phyloP scores from a whole-genome alignment of 2,329 filamentous ascomycete genomes.

The Lasiodiplodia gonubiensis region DNA sequence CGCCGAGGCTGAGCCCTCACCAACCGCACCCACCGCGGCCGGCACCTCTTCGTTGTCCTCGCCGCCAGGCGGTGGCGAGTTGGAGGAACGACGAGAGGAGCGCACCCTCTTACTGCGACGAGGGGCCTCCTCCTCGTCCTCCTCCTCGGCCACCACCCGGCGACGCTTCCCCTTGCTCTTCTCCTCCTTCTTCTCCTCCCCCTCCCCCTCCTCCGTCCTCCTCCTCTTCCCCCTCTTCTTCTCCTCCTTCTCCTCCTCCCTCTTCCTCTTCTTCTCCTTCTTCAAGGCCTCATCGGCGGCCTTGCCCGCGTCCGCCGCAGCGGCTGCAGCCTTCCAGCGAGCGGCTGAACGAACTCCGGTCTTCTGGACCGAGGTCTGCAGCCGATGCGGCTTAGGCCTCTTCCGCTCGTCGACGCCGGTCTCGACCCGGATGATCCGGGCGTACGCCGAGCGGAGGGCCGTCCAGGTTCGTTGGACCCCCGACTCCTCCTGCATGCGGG shows the following conservation, averaged over 20 bases:
- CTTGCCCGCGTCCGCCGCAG: not conserved
- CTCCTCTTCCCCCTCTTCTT: not conserved
- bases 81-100: not conserved
- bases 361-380: constrained; percentile 6
- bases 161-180: not conserved
- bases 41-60: not conserved
- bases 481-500: not conserved
- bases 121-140: constrained; percentile 12
- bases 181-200: not conserved
- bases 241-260: not conserved
- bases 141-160: not conserved
- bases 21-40: constrained; percentile 7
- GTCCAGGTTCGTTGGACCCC: not conserved
- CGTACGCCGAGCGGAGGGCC: constrained; percentile 22
- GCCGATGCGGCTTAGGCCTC: constrained; percentile 6
- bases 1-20: constrained; percentile 8
- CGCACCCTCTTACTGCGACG: not conserved
- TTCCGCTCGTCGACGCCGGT: constrained; percentile 29
- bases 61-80: not conserved
- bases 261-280: constrained; percentile 7
- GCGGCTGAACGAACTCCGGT: not conserved
- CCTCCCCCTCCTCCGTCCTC: not conserved
- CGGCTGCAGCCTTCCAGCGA: not conserved
- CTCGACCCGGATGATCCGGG: constrained; percentile 1
- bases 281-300: not conserved